Evolutionary conservation across 305 asterid genomes (phyloP), one percentile per base, ranked within the genome.

Genomic region (Solanum hybrid): DNA sequence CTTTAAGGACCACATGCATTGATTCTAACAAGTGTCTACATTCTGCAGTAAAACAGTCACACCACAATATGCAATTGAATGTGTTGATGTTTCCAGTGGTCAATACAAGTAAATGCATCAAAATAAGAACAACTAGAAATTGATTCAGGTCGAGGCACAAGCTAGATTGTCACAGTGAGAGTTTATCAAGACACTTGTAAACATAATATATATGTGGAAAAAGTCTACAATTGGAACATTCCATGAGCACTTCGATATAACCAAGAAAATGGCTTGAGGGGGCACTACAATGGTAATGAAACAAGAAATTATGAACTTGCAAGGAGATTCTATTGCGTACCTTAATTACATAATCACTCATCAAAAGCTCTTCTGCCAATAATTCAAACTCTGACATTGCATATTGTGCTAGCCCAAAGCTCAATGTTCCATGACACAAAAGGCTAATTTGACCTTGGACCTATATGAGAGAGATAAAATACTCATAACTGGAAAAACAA

Each of bases 401-500:
- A 89, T 94, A 97, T 88, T 93, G 98, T 79, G 98, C 97, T 86
- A 98, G 95, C 87, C 99, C 99, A 90, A 98, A 96, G 95, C 98
- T 98, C 94, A 98, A 87, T 79, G 90, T 92, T 89, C 93, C 99
- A 89, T 97, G 95, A 90, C 88, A 69, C 93, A 96, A 89, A 89
- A 95, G 97, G 91, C 98, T 96, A 89, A 98, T 95, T 93, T 97
- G 98, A 89, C 99, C 99, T 94, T 95, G 99, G 91, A 98, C 99
- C 99, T 97, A 89, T 31, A 89, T 88, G 89, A 88, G 27, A 87
- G 86, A 38, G 86, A 80, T 38, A 40, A 80, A 42, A 80, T 80
- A 80, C 24, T 40, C 69, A 80, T 80, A 80, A 80, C 24, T 7
- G 20, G 20, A 79, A 31, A 80, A 24, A 24, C 46, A 80, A 42